Percentiles rank a stretch among this genome's conserved stretches.
phyloP scores from a whole-genome alignment of 148 eudicot species.

The Amaranthus cruentus region DNA sequence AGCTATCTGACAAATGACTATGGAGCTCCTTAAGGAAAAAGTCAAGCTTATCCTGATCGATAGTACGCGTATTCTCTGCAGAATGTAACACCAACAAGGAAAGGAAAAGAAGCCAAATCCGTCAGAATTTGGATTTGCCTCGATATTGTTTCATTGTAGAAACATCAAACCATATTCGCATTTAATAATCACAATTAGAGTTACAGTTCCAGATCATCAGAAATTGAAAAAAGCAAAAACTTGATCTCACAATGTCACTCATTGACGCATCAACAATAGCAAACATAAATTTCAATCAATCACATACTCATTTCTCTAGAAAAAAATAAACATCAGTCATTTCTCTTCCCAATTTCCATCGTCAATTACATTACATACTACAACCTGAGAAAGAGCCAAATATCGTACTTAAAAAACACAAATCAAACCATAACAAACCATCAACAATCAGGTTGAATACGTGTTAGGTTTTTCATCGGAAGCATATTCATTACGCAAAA shows the following conservation, averaged over 20 bases:
- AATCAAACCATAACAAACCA: constrained; percentile 66
- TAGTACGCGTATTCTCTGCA: constrained; percentile 72
- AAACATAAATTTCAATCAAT: not conserved
- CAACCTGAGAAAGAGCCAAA: too few species aligned
- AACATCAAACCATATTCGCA: too few species aligned
- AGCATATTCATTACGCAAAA: constrained; percentile 48
- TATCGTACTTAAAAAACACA: not conserved
- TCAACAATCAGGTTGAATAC: constrained; percentile 88
- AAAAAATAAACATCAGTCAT: too few species aligned
- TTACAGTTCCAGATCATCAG: too few species aligned
- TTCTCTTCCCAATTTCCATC: too few species aligned
- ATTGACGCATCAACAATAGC: too few species aligned
- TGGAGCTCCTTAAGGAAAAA: constrained; percentile 73
- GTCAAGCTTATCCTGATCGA: constrained; percentile 70
- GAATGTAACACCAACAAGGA: not conserved
- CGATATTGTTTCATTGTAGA: too few species aligned
- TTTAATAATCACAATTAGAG: too few species aligned
- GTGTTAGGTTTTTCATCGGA: constrained; percentile 69
- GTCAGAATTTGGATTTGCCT: not conserved
- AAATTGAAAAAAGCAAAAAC: too few species aligned
- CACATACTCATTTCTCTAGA: too few species aligned
- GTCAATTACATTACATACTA: too few species aligned
- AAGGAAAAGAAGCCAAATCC: not conserved
- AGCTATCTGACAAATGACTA: constrained; percentile 57
- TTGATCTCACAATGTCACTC: too few species aligned